Conservation (phyloP, 23 red algal genomes). For the Chondrus crispus region DNA sequence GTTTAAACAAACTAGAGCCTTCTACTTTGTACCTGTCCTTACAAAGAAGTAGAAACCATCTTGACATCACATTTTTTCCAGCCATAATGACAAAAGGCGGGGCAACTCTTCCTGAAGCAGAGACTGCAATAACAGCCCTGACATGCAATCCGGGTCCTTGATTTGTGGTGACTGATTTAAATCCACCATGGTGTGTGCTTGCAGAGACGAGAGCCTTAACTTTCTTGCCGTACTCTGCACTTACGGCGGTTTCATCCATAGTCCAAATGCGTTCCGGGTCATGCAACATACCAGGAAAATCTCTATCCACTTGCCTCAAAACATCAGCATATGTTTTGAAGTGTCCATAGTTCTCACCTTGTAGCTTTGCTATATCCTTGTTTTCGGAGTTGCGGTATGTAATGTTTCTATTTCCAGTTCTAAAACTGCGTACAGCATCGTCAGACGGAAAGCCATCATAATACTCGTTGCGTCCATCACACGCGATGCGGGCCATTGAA, state of each 20-base stretch:
- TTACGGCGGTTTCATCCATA: conserved; percentile 10
- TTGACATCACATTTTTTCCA: neutral
- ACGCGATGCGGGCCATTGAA: neutral
- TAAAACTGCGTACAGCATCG: neutral
- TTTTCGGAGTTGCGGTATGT: neutral
- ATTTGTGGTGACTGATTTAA: neutral
- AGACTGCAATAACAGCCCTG: neutral
- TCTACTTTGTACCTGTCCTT: neutral
- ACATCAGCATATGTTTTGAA: neutral
- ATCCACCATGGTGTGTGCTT: neutral
- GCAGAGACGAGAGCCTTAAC: neutral
- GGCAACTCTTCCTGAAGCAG: neutral
- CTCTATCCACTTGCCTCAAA: neutral
- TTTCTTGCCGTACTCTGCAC: neutral
- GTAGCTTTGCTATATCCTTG: neutral
- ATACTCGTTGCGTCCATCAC: neutral
- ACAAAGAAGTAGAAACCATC: neutral
- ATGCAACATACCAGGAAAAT: neutral
- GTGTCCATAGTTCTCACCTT: neutral
- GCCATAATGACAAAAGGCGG: conserved; percentile 10
- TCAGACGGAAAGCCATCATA: neutral
- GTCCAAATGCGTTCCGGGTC: conserved; percentile 3
- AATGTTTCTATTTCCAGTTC: neutral
- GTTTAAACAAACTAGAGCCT: no score
- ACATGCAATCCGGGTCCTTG: neutral